Conservation (phyloP, 257 asterid species). For the Solanum ossicruentum region DNA sequence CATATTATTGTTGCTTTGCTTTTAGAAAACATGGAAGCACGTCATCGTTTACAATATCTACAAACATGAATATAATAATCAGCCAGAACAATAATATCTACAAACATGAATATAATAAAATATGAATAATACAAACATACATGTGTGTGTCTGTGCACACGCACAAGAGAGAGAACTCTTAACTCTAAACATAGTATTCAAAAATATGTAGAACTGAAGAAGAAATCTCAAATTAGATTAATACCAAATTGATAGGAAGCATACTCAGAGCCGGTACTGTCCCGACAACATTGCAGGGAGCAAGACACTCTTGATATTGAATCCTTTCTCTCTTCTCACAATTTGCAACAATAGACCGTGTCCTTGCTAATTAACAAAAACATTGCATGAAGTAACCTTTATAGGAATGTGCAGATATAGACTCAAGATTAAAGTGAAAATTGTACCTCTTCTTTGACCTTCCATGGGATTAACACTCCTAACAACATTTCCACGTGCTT, state of each 20-base stretch:
- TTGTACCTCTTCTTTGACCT: constrained; percentile 59
- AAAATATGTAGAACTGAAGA: background rate
- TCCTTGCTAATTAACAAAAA: constrained; percentile 31
- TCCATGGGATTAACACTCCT: constrained; percentile 41
- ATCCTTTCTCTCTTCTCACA: constrained; percentile 68
- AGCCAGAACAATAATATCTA: too few species aligned
- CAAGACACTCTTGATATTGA: constrained; percentile 33
- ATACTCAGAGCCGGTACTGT: constrained; percentile 30
- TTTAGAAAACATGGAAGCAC: background rate
- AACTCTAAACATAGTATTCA: background rate
- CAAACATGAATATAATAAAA: background rate
- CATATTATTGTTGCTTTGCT: background rate
- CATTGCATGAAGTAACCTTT: background rate
- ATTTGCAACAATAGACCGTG: constrained; percentile 32
- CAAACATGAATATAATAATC: background rate
- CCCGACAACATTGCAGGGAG: constrained; percentile 43
- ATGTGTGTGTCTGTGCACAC: background rate
- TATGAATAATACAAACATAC: background rate
- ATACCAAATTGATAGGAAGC: constrained; percentile 13
- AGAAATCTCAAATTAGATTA: background rate
- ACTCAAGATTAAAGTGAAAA: background rate
- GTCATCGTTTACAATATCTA: background rate
- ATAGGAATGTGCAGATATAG: background rate
- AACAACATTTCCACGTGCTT: constrained; percentile 28
- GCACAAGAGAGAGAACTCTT: background rate